Evolutionary conservation across 2,329 filamentous ascomycete genomes (phyloP), one percentile per base, ranked within the genome.

Genomic region (Phialophora macrospora): DNA sequence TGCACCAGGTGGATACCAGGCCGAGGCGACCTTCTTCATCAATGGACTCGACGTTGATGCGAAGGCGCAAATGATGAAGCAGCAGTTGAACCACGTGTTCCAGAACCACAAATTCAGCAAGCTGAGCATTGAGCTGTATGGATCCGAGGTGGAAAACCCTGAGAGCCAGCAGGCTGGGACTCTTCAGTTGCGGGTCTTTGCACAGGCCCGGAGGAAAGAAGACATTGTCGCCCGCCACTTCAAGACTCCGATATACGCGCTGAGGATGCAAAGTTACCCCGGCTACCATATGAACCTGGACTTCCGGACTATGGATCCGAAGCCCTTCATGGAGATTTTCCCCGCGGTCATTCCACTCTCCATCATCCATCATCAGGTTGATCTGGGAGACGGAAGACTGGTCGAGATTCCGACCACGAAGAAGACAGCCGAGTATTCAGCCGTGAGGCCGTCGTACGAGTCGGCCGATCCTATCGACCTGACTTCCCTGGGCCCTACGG

Each of bases 11-110:
- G 78, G 78, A 41, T 79, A 75, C 64, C 76, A 80, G 71, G 76
- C 76, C 11, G 77, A 80, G 68, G 67, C 73, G 3, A 75, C 77
- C 55, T 78, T 74, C 69, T 79, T 77, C 65, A 73, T 80, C n/a
- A 72, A 70, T 30, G 78, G 44, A 4, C 44, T 48, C 8, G 44
- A 48, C 44, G 5, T 48, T 17, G 44, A 17, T 6, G 44, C 4
- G 44, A 48, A 48, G 20, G 74, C 74, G 0, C 65, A 71, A 8
- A 75, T 77, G 73, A 69, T 76, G 20, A 76, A 80, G 59, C 60
- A 68, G 0, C 78, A 80, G 61, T 65, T 77, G 71, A 81, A 75
- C 55, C 77, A 65, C 65, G 72, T 52, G 8, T 68, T 79, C 24
- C 69, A 38, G 51, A 49, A 44, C 22, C 72, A 58, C 61, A 63